These are phyloP conservation scores for Lachancea mirantina DNA, from an alignment of 805 yeast species.

Conservation along the genomic window DNA sequence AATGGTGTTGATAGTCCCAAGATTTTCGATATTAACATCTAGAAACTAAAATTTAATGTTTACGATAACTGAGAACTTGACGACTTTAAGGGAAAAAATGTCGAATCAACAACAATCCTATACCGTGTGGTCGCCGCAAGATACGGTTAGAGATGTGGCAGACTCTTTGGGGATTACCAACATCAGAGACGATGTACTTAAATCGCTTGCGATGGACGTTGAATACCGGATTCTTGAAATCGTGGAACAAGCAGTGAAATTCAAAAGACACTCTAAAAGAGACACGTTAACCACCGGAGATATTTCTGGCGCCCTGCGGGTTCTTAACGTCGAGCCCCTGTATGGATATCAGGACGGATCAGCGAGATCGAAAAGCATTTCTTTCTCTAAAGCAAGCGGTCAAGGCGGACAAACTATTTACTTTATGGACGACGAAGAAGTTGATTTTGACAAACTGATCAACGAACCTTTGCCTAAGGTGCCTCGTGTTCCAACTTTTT, in stretches of 20 bases:
- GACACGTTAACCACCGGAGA: slow-evolving; percentile 75
- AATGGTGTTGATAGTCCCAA: background rate
- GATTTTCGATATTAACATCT: too few species aligned
- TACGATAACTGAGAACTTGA: background rate
- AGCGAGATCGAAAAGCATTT: slow-evolving; percentile 47
- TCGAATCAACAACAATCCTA: slow-evolving; percentile 45
- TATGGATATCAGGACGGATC: slow-evolving; percentile 63
- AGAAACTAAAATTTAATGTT: too few species aligned
- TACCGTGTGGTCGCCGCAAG: slow-evolving; percentile 95
- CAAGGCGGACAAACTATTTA: slow-evolving; percentile 92
- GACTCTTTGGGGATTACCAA: slow-evolving; percentile 76
- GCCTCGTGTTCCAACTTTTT: slow-evolving; percentile 84
- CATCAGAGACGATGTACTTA: slow-evolving; percentile 86
- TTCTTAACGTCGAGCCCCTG: slow-evolving; percentile 88
- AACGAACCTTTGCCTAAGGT: slow-evolving; percentile 93
- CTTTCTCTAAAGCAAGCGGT: slow-evolving; percentile 80
- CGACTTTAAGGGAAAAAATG: slow-evolving; percentile 1
- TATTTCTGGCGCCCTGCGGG: slow-evolving; percentile 71
- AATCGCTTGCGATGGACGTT: slow-evolving; percentile 97
- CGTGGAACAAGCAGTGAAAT: slow-evolving; percentile 89
- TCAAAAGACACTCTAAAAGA: slow-evolving; percentile 90
- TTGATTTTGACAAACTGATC: slow-evolving; percentile 87
- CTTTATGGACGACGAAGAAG: slow-evolving; percentile 85
- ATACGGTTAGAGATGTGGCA: slow-evolving; percentile 93
- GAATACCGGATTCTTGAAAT: slow-evolving; percentile 95